These are phyloP conservation scores for Artemisia tridentata DNA, from an alignment of 129 eudicot species.

Conservation along the genomic window DNA sequence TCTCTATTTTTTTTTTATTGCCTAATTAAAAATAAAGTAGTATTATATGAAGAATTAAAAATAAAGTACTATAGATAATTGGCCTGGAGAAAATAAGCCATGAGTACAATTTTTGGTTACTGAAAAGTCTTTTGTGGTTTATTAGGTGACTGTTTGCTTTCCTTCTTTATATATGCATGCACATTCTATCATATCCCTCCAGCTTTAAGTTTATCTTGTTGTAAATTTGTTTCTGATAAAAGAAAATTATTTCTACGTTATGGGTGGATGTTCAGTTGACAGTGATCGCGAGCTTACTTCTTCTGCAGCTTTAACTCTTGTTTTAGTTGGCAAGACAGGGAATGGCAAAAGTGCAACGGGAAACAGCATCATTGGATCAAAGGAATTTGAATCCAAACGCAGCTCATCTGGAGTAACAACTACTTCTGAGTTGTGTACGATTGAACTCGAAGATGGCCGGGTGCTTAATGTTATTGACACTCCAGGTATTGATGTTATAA, in stretches of 20 bases:
- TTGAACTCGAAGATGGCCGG: constrained; percentile 47
- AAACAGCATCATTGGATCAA: constrained; percentile 54
- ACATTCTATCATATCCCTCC: not conserved
- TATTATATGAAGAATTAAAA: too few species aligned
- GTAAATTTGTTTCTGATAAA: too few species aligned
- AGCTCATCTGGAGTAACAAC: constrained; percentile 63
- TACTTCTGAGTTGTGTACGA: constrained; percentile 46
- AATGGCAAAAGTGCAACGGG: constrained; percentile 91
- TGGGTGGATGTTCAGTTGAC: constrained; percentile 3
- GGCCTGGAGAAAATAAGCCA: too few species aligned
- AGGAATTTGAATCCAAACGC: constrained; percentile 43
- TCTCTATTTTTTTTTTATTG: too few species aligned
- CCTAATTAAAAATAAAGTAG: too few species aligned
- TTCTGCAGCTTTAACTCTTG: constrained; percentile 45
- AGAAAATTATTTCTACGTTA: not conserved
- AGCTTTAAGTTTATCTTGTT: too few species aligned
- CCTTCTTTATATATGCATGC: not conserved
- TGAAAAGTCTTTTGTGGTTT: not conserved
- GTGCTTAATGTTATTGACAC: constrained; percentile 60
- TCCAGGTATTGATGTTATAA: constrained; percentile 14
- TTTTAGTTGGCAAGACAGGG: constrained; percentile 71
- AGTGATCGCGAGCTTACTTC: not conserved
- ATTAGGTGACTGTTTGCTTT: not conserved
- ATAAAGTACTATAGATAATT: too few species aligned
- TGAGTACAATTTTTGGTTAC: constrained; percentile 2